A percentile compares a stretch with the other conserved stretches of the same genome.
Conservation (phyloP, 345 rosid species). For the Rhizophora mangle region DNA sequence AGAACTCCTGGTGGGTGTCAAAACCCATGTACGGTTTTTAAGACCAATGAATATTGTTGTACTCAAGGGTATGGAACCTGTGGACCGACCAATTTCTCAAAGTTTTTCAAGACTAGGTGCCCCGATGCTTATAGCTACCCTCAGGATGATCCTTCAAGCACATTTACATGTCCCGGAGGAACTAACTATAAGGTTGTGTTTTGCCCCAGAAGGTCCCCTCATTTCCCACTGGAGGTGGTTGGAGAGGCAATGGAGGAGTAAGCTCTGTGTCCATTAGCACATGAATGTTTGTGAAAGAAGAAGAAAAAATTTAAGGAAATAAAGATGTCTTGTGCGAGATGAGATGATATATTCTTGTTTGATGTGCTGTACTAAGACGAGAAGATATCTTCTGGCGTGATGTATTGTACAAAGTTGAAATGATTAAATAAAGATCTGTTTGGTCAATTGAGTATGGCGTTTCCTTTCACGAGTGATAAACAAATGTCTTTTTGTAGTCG, state of each 20-base stretch:
- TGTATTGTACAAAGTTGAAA: no score
- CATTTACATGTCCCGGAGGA: slow-evolving; percentile 17
- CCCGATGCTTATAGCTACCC: slow-evolving; percentile 28
- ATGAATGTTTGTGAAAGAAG: not conserved
- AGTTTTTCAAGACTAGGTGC: slow-evolving; percentile 17
- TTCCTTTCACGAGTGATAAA: no score
- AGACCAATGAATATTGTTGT: slow-evolving; percentile 19
- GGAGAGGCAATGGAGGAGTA: slow-evolving; percentile 1
- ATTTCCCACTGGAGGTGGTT: slow-evolving; percentile 24
- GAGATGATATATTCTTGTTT: no score
- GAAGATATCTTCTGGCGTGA: no score
- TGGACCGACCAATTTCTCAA: slow-evolving; percentile 12
- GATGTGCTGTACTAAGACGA: no score
- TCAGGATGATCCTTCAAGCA: slow-evolving; percentile 18
- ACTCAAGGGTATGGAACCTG: slow-evolving; percentile 5
- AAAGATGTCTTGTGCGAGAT: no score
- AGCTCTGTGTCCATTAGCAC: not conserved
- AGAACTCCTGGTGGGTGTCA: slow-evolving; percentile 19
- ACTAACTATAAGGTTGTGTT: slow-evolving; percentile 20
- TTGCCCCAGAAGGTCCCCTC: slow-evolving; percentile 14
- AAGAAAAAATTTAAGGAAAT: no score
- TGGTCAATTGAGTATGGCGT: no score
- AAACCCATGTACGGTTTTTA: slow-evolving; percentile 20
- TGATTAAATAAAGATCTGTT: no score
- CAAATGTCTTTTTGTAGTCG: no score